Conservation (phyloP, 108 stramenopile genomes). For the Nitzschia sp. region DNA sequence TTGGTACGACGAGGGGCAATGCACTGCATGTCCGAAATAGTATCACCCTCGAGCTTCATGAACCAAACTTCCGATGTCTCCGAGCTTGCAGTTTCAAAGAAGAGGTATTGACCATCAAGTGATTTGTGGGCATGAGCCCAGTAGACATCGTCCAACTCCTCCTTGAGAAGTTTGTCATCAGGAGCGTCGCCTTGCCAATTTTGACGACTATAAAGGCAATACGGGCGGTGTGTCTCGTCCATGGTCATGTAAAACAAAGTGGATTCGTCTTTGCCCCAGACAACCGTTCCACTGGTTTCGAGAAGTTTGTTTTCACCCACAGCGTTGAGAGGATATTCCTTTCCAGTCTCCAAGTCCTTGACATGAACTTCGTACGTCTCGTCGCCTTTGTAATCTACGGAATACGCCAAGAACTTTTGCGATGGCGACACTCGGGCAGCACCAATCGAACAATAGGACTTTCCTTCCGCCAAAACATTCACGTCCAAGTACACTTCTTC, state of each 20-base stretch:
- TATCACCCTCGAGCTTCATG: slow-evolving; percentile 43
- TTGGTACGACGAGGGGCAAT: slow-evolving; percentile 63
- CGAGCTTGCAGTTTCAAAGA: slow-evolving; percentile 59
- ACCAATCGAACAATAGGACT: slow-evolving; percentile 83
- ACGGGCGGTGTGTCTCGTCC: slow-evolving; percentile 81
- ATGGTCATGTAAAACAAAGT: slow-evolving; percentile 86
- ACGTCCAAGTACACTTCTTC: slow-evolving; percentile 89
- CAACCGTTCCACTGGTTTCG: slow-evolving; percentile 52
- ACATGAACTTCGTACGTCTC: slow-evolving; percentile 90
- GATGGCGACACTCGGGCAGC: slow-evolving; percentile 63
- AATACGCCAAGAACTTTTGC: slow-evolving; percentile 79
- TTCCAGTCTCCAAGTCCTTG: slow-evolving; percentile 67
- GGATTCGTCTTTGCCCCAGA: slow-evolving; percentile 82
- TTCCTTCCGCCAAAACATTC: slow-evolving; percentile 80
- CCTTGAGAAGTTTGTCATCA: slow-evolving; percentile 74
- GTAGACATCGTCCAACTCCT: slow-evolving; percentile 76
- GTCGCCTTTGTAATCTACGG: slow-evolving; percentile 84
- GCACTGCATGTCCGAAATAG: slow-evolving; percentile 44
- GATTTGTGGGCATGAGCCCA: slow-evolving; percentile 61
- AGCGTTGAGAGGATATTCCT: slow-evolving; percentile 22
- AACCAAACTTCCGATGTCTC: slow-evolving; percentile 88
- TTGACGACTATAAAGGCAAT: slow-evolving; percentile 58
- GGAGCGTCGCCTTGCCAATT: slow-evolving; percentile 28
- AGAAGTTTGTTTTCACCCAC: slow-evolving; percentile 56
- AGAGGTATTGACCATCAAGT: slow-evolving; percentile 58